Conservation (phyloP, 73 alveolate genomes). For the Vitrella brassicaformis region DNA sequence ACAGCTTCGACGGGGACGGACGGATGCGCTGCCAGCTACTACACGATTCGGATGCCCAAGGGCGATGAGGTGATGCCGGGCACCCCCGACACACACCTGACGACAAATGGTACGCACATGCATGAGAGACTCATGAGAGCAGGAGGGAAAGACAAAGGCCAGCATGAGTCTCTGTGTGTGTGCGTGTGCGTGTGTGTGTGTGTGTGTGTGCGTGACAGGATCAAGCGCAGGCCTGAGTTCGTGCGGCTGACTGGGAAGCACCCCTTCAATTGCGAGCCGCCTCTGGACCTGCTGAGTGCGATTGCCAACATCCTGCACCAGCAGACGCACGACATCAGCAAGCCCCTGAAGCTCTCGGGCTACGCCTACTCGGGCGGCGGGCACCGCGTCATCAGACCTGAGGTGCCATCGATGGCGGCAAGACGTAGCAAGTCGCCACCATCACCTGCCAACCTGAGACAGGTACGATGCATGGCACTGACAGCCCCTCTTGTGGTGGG, state of each 20-base stretch:
- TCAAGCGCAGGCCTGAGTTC: neutral
- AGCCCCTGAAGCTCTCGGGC: neutral
- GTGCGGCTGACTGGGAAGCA: neutral
- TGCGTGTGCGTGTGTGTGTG: no score
- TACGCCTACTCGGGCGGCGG: neutral
- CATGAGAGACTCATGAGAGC: no score
- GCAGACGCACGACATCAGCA: neutral
- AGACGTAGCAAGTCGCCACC: neutral
- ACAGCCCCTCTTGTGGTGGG: no score
- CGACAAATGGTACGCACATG: neutral
- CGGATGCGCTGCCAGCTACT: no score
- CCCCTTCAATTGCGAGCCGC: neutral
- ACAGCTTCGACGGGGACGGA: no score
- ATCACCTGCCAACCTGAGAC: neutral
- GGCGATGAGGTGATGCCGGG: neutral
- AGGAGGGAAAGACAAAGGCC: no score
- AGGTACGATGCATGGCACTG: no score
- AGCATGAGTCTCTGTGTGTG: no score
- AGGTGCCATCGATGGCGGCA: neutral
- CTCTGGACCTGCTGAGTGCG: neutral
- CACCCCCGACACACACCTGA: neutral
- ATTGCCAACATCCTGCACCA: neutral
- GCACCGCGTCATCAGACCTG: neutral
- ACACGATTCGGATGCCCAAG: neutral
- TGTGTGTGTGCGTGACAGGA: no score